Evolutionary conservation across 345 rosid genomes (phyloP).

Genomic region (Eutrema yunnanense): DNA sequence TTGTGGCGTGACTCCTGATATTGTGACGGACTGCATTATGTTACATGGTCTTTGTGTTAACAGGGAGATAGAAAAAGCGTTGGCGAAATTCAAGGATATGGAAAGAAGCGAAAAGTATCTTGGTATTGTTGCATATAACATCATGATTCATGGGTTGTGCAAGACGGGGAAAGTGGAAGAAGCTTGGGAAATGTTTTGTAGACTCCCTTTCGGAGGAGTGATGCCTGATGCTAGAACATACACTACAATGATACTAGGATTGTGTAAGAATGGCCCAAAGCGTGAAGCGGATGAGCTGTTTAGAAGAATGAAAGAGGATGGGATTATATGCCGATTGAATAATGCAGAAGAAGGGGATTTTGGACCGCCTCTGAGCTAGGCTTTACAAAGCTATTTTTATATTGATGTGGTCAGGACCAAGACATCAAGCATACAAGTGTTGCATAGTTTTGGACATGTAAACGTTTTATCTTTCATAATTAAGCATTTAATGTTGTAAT

Average conservation of each 20-base stretch:
- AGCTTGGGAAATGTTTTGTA: slow-evolving; percentile 11
- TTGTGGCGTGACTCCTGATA: slow-evolving; percentile 22
- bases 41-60: slow-evolving; percentile 22
- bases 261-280: slow-evolving; percentile 23
- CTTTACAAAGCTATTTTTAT: background rate
- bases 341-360: background rate
- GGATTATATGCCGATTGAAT: background rate
- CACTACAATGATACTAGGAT: slow-evolving; percentile 24
- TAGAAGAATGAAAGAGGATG: slow-evolving; percentile 22
- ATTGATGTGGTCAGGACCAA: background rate
- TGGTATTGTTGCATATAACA: slow-evolving; percentile 10
- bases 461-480: background rate
- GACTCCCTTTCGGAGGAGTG: background rate
- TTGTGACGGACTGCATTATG: slow-evolving; percentile 23
- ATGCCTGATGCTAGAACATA: slow-evolving; percentile 30
- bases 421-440: background rate
- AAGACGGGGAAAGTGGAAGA: background rate
- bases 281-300: slow-evolving; percentile 27
- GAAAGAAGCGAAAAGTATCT: background rate
- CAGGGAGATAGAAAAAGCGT: slow-evolving; percentile 24
- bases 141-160: slow-evolving; percentile 16
- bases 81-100: slow-evolving; percentile 23
- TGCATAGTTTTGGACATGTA: background rate
- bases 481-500: too few relatives aligned
- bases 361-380: background rate